Evolutionary conservation across 208 protist species (phyloP).

Genomic region (Leishmania guyanensis): DNA sequence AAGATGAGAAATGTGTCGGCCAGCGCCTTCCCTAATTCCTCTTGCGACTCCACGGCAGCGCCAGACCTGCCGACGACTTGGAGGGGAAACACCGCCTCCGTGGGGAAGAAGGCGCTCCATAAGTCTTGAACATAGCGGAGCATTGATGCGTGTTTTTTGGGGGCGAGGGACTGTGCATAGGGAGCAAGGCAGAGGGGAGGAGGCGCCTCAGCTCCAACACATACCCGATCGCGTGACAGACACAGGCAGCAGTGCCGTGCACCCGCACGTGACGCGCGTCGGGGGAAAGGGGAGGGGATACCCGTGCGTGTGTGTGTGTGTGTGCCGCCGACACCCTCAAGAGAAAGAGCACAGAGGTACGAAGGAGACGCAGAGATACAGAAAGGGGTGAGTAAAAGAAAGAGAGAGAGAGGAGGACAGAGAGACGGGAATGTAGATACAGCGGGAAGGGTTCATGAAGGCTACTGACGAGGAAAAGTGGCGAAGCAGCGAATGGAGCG

Average conservation of each 20-base stretch:
- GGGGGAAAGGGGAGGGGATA: background rate
- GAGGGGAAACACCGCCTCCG: constrained; percentile 33
- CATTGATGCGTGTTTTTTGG: constrained; percentile 10
- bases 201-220: background rate
- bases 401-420: background rate
- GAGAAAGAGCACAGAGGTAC: background rate
- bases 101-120: constrained; percentile 47
- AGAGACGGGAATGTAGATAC: background rate
- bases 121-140: constrained; percentile 32
- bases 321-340: background rate
- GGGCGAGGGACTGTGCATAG: background rate
- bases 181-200: background rate
- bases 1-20: constrained; percentile 54
- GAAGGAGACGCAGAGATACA: background rate
- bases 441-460: background rate
- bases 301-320: background rate
- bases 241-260: background rate
- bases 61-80: constrained; percentile 38
- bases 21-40: constrained; percentile 49
- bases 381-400: background rate
- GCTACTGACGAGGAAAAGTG: background rate
- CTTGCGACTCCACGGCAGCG: constrained; percentile 23
- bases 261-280: background rate
- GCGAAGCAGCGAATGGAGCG: background rate
- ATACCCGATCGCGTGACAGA: background rate